These are phyloP conservation scores for Colletotrichum tofieldiae DNA, from an alignment of 2,329 filamentous ascomycete species.

Conservation along the genomic window DNA sequence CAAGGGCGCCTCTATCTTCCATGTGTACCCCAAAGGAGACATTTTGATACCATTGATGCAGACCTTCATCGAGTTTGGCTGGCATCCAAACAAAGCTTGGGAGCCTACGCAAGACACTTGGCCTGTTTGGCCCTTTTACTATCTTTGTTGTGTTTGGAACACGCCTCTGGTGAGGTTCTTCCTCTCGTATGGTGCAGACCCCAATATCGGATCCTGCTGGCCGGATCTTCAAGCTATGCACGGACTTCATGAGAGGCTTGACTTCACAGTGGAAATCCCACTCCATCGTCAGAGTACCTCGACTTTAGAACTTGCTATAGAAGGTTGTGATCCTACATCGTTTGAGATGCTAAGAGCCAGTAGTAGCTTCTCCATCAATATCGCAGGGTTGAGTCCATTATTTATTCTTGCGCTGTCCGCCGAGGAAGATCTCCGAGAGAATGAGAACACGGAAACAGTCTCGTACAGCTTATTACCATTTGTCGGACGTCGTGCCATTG, in stretches of 20 bases:
- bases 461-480: not conserved
- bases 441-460: not conserved
- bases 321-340: not conserved
- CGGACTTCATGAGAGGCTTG: not conserved
- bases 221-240: not conserved
- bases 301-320: not conserved
- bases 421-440: not conserved
- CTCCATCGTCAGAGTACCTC: constrained; percentile 5
- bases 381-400: not conserved
- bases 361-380: not conserved
- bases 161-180: constrained; percentile 3
- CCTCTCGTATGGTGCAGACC: constrained; percentile 14
- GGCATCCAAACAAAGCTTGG: constrained; percentile 24
- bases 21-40: not conserved
- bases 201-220: constrained; percentile 12
- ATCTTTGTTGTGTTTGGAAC: constrained; percentile 4
- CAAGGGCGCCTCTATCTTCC: constrained; percentile 6
- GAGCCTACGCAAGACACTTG: not conserved
- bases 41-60: constrained; percentile 10
- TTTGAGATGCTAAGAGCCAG: constrained; percentile 6
- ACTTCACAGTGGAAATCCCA: not conserved
- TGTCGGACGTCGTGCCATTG: not conserved
- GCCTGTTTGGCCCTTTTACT: not conserved
- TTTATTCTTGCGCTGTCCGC: not conserved
- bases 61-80: constrained; percentile 7